phyloP scores from a whole-genome alignment of 768 basidiomycete species.

The Collybia nuda region DNA sequence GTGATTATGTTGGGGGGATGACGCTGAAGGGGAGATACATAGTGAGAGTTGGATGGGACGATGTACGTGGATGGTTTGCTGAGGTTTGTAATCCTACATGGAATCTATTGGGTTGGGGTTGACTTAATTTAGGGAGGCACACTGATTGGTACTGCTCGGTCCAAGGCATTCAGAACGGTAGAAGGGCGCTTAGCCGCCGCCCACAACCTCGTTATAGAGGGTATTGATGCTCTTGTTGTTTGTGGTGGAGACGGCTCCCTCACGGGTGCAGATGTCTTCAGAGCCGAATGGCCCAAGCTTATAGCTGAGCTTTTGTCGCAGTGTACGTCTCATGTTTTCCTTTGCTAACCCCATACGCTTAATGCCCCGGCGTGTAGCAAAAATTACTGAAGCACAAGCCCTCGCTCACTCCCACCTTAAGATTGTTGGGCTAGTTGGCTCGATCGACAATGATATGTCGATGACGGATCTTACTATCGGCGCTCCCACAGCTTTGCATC shows the following conservation, averaged over 20 bases:
- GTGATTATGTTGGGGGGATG: constrained; percentile 65
- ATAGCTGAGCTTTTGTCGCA: constrained; percentile 63
- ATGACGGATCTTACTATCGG: constrained; percentile 98
- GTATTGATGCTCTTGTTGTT: constrained; percentile 95
- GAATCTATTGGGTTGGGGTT: not conserved
- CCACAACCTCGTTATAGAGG: constrained; percentile 90
- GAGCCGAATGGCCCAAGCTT: constrained; percentile 92
- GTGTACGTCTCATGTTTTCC: constrained; percentile 37
- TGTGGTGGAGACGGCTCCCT: constrained; percentile 97
- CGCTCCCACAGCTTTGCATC: constrained; percentile 90
- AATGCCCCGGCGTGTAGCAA: constrained; percentile 36
- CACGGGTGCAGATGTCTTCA: constrained; percentile 93
- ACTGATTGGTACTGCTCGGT: constrained; percentile 91
- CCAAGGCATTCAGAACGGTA: constrained; percentile 74
- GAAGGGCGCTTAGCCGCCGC: constrained; percentile 92
- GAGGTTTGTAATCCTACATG: constrained; percentile 50
- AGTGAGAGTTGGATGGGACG: constrained; percentile 96
- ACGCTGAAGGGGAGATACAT: constrained; percentile 91
- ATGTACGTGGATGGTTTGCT: constrained; percentile 92
- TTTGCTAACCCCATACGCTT: constrained; percentile 1
- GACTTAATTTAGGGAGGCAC: constrained; percentile 76
- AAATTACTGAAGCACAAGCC: constrained; percentile 75
- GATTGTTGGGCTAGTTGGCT: constrained; percentile 98
- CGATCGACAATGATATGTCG: constrained; percentile 99
- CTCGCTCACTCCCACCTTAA: constrained; percentile 78